Evolutionary conservation across 192 early-diverging fungal genomes (phyloP), one percentile per base, ranked within the genome.

Genomic region (Coemansia erecta): DNA sequence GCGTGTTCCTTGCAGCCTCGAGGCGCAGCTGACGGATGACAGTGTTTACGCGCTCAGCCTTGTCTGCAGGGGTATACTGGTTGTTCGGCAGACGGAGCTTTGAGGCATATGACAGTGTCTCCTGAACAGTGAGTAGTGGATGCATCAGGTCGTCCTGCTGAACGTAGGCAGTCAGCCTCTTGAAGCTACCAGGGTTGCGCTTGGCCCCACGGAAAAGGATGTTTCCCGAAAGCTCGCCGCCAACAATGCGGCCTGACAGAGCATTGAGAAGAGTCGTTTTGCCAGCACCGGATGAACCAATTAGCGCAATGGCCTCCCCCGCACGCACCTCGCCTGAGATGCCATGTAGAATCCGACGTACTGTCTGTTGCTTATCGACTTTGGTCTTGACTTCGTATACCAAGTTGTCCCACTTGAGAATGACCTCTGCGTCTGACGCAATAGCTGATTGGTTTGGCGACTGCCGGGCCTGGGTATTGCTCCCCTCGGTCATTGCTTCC

Each of bases 241-340:
- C 82, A 39, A 83, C 74, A 35, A 83, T 75, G 45, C 88, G 89
- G 3, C 86, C 87, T 8, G 88, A 88, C 23, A 93, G 72, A 2
- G 91, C 83, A 68, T 92, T 90, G 22, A 97, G 79, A n/a, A 94
- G 66, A 3, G 89, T 93, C 8, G 92, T 88, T 77, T 94, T 97
- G 37, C 94, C 95, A 8, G 94, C 91, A 13, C 94, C 94, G 24
- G 87, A 89, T 3, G 92, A 92, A 0, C 94, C 96, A 85, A 97
- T 96, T 17, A 98, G 86, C 2, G 91, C 93, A 58, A 91, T 82
- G 53, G 93, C 71, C 26, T 89, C 84, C 26, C 89, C 91, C 3
- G 90, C 81, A 23, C 81, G 71, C 19, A 90, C 85, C 31, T 83
- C 77, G n/a, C 93, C 94, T 1, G 82, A 85, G 23, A 94, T 85